Base-by-base conservation (phyloP, 305 asterid species). In the Solanum hybrid region DNA sequence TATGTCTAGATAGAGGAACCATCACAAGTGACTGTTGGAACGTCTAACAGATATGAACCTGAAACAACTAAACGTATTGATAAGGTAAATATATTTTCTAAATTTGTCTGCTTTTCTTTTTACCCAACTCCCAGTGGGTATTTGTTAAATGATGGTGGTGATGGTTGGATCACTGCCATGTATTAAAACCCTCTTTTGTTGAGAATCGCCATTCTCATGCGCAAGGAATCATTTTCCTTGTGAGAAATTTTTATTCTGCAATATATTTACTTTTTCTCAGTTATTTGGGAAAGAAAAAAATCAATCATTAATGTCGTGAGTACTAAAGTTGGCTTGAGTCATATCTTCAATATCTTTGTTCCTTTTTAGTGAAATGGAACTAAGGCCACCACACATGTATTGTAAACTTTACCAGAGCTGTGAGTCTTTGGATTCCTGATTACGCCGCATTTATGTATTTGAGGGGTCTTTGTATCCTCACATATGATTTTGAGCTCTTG, bases 1-100 rank as follows among this genome's bases (percentile, higher is more conserved):
- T 88, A 82, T 91, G 80, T 89, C 51, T 90, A 97, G 99, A 95
- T 95, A 8, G 98, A 94, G 92, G 96, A 97, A 90, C 92, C 97
- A 89, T 97, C 97, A 26, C 97, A 94, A 87, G 97, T 94, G 94
- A 95, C 94, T 10, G 93, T 61, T 33, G 97, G 96, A 82, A 93
- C 93, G 36, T 93, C 98, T 5, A 92, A 92, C 92, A 96, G 93
- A 84, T 95, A 94, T 86, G 98, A 97, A 89, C 96, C 93, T 76
- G 97, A 93, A 90, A 92, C 95, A 37, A 94, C 91, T 78, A 97
- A 95, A 91, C 96, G 97, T 34, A 82, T 71, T 69, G 97, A 96
- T 31, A 96, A 97, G 97, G 99, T 97, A 90, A 89, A 89, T 78
- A 86, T 81, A 88, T 36, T 12, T 81, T 75, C 16, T 61, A 85